A percentile compares a stretch with the other conserved stretches of the same genome.
Evolutionary conservation across 2,329 filamentous ascomycete species (phyloP).

Genomic region (Erysiphe pulchra): DNA sequence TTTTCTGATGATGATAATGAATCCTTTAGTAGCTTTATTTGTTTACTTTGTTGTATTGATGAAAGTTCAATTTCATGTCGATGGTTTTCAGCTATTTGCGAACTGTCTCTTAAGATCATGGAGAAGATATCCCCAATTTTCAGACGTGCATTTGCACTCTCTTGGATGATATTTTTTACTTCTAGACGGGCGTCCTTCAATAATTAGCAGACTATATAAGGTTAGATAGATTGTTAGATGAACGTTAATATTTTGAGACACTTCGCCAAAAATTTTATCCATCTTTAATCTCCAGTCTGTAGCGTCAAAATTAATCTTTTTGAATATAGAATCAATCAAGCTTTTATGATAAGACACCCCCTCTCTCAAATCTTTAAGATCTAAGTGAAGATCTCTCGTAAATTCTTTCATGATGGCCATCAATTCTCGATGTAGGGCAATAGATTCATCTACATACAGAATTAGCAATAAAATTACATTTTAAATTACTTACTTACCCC

Average conservation of each 20-base stretch:
- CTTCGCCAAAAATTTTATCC: conserved; percentile 6
- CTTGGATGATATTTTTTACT: conserved; percentile 4
- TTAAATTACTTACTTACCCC: conserved; percentile 15
- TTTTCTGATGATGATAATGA: conserved; percentile 6
- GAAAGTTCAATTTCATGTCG: conserved; percentile 8
- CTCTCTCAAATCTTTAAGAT: conserved; percentile 6
- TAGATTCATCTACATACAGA: conserved; percentile 9
- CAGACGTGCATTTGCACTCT: conserved; percentile 2
- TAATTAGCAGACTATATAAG: conserved; percentile 1
- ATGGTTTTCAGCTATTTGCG: conserved; percentile 10
- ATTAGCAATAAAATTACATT: conserved; percentile 2
- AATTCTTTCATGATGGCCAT: conserved; percentile 10
- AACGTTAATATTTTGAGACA: conserved; percentile 7
- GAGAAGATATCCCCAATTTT: conserved; percentile 4
- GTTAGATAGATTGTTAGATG: neutral
- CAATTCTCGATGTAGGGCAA: conserved; percentile 10
- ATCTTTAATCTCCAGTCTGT: conserved; percentile 7
- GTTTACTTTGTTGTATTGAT: conserved; percentile 4
- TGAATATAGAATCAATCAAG: conserved; percentile 7
- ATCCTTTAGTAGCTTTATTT: conserved; percentile 6
- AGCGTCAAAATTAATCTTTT: conserved; percentile 5
- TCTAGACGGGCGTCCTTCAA: conserved; percentile 4
- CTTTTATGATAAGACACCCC: conserved; percentile 6
- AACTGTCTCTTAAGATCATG: conserved; percentile 6
- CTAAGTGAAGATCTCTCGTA: conserved; percentile 5